Percentiles rank a stretch among this genome's conserved stretches.
phyloP scores from a whole-genome alignment of 2,329 filamentous ascomycete species.

The Penicillium concentricum region DNA sequence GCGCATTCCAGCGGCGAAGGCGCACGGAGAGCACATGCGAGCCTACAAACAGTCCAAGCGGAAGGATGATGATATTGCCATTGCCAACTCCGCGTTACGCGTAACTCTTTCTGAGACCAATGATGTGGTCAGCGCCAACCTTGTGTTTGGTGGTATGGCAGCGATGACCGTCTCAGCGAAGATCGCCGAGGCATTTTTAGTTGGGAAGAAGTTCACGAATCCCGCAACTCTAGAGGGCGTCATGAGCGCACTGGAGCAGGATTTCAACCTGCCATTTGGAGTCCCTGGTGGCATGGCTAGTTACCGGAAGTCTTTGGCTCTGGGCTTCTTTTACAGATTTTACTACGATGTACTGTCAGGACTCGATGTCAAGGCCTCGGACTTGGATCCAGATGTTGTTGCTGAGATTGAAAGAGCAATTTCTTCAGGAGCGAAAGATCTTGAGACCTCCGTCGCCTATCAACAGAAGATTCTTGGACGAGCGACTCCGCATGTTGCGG shows the following conservation, averaged over 20 bases:
- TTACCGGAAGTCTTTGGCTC: conserved; percentile 83
- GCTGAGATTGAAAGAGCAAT: conserved; percentile 82
- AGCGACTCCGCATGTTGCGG: conserved; percentile 81
- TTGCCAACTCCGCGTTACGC: conserved; percentile 84
- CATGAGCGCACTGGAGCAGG: conserved; percentile 83
- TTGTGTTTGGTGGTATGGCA: conserved; percentile 95
- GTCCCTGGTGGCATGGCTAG: conserved; percentile 98
- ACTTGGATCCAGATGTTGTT: conserved; percentile 71
- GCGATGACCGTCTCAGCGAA: conserved; percentile 85
- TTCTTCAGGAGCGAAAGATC: conserved; percentile 76
- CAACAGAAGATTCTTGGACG: conserved; percentile 80
- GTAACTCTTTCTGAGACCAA: conserved; percentile 69
- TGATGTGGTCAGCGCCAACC: conserved; percentile 68
- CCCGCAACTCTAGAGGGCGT: conserved; percentile 80
- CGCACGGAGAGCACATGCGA: conserved; percentile 77
- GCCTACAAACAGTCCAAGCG: conserved; percentile 96
- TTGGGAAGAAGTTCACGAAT: conserved; percentile 77
- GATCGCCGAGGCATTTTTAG: conserved; percentile 69
- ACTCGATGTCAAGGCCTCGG: conserved; percentile 48
- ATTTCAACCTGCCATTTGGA: conserved; percentile 85
- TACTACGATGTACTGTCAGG: conserved; percentile 81
- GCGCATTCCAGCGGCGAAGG: conserved; percentile 73
- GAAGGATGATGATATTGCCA: conserved; percentile 97
- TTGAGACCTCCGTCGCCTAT: conserved; percentile 72
- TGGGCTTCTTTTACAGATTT: conserved; percentile 96